Percentiles rank a stretch among this genome's conserved stretches.
These are phyloP conservation scores for Penicillium desertorum DNA, from an alignment of 495 filamentous ascomycete species.

Conservation along the genomic window DNA sequence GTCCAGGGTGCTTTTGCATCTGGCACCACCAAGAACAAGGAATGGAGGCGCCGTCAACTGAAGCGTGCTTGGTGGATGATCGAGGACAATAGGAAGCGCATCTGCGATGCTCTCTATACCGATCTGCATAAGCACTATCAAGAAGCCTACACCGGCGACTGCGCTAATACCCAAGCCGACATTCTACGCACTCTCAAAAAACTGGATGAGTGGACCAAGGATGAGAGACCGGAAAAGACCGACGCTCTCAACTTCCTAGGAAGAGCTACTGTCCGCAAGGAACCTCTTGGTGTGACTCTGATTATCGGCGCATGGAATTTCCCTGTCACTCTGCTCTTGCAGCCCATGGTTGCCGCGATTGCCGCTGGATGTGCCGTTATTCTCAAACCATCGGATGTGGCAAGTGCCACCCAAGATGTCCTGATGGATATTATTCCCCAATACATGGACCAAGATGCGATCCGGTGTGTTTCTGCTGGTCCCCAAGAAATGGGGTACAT, in stretches of 20 bases:
- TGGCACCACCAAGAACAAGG: conserved; percentile 38
- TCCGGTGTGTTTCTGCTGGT: conserved; percentile 70
- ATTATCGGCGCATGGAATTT: conserved; percentile 92
- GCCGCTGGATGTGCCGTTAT: conserved; percentile 79
- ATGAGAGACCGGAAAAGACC: conserved; percentile 64
- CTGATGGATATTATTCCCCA: conserved; percentile 69
- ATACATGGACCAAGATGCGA: conserved; percentile 66
- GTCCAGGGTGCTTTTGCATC: conserved; percentile 32
- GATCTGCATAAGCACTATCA: conserved; percentile 70
- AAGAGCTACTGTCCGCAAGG: conserved; percentile 71
- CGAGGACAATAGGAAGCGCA: conserved; percentile 63
- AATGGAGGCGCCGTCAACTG: conserved; percentile 47
- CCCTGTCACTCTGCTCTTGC: conserved; percentile 68
- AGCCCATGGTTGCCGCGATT: conserved; percentile 80
- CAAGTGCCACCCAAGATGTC: conserved; percentile 65
- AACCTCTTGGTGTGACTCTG: conserved; percentile 75
- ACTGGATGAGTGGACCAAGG: conserved; percentile 70
- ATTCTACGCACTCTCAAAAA: conserved; percentile 68
- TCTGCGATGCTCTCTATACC: conserved; percentile 63
- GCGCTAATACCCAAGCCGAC: conserved; percentile 65
- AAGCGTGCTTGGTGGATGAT: conserved; percentile 55
- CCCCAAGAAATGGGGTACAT: conserved; percentile 71
- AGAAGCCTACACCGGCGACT: conserved; percentile 66
- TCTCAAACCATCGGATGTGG: conserved; percentile 79
- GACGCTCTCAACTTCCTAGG: conserved; percentile 56